These are phyloP conservation scores for Haematococcus lacustris DNA, from an alignment of 139 green algal species.

Conservation along the genomic window DNA sequence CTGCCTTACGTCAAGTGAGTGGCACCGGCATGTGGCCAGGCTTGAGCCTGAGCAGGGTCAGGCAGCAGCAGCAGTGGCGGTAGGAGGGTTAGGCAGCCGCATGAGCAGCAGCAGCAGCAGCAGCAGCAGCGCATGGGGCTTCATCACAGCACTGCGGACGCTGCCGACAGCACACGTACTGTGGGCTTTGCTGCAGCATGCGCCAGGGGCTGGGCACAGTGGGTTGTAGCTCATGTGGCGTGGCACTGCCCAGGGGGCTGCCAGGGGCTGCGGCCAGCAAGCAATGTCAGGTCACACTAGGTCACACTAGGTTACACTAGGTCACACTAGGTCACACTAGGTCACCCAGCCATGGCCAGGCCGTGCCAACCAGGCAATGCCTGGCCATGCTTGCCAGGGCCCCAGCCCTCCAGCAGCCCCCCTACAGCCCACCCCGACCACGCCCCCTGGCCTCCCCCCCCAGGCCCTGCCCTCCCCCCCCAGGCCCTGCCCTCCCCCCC, in stretches of 20 bases:
- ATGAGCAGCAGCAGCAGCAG: not conserved
- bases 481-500: too few relatives aligned
- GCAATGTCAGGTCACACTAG: too few relatives aligned
- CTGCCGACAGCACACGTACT: not conserved
- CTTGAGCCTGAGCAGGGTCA: not conserved
- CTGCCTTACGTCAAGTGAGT: constrained; percentile 44
- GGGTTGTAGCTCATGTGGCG: too few relatives aligned
- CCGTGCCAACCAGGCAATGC: not conserved
- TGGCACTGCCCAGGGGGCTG: too few relatives aligned
- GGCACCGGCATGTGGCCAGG: not conserved
- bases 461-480: too few relatives aligned
- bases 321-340: not conserved
- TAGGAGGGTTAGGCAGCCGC: not conserved
- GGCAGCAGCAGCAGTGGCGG: not conserved
- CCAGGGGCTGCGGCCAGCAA: too few relatives aligned
- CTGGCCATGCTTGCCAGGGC: not conserved
- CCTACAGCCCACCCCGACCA: not conserved
- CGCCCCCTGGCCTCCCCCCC: not conserved
- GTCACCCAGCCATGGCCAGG: not conserved
- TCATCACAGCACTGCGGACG: not conserved
- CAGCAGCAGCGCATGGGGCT: not conserved
- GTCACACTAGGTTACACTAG: too few relatives aligned
- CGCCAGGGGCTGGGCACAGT: too few relatives aligned
- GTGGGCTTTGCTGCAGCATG: not conserved
- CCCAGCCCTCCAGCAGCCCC: not conserved